A percentile compares a stretch with the other conserved stretches of the same genome.
Conservation (phyloP, 1,284 basidiomycete species). For the Cryptococcus floricola region DNA sequence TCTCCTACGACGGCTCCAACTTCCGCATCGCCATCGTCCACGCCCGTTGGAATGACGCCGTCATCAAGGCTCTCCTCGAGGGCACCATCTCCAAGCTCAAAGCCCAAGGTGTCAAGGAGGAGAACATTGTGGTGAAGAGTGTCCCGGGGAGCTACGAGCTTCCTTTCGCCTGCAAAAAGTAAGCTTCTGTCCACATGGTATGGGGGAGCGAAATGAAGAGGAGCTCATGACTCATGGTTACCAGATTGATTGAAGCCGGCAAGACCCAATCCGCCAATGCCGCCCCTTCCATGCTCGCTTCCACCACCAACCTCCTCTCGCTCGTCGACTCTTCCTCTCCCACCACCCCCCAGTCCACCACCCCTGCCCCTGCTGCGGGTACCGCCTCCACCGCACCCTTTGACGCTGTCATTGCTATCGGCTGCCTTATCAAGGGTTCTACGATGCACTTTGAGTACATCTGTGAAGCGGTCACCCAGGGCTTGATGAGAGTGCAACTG, state of each 20-base stretch:
- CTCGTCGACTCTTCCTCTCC: slow-evolving; percentile 61
- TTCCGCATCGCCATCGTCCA: slow-evolving; percentile 86
- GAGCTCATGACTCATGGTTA: background rate
- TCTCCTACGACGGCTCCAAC: slow-evolving; percentile 67
- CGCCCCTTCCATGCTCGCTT: slow-evolving; percentile 43
- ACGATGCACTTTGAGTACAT: slow-evolving; percentile 99
- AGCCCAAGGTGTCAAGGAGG: slow-evolving; percentile 78
- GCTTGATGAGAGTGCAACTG: slow-evolving; percentile 87
- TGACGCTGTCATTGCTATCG: slow-evolving; percentile 93
- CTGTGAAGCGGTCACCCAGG: slow-evolving; percentile 84
- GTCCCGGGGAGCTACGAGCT: slow-evolving; percentile 93
- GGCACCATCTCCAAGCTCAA: slow-evolving; percentile 74
- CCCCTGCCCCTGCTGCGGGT: slow-evolving; percentile 45
- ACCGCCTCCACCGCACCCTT: slow-evolving; percentile 65
- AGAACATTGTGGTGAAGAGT: slow-evolving; percentile 84
- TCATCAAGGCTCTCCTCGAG: slow-evolving; percentile 76
- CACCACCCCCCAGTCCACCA: slow-evolving; percentile 49
- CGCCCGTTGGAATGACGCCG: slow-evolving; percentile 82
- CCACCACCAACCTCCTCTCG: slow-evolving; percentile 55
- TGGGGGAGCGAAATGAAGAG: background rate
- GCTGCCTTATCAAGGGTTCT: slow-evolving; percentile 92
- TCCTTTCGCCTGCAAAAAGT: slow-evolving; percentile 79
- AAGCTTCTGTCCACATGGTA: slow-evolving; percentile 9
- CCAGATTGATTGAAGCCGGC: slow-evolving; percentile 38
- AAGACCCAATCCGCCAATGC: slow-evolving; percentile 43